phyloP scores from a whole-genome alignment of 2,329 filamentous ascomycete species.

The Paramyrothecium roridum region DNA sequence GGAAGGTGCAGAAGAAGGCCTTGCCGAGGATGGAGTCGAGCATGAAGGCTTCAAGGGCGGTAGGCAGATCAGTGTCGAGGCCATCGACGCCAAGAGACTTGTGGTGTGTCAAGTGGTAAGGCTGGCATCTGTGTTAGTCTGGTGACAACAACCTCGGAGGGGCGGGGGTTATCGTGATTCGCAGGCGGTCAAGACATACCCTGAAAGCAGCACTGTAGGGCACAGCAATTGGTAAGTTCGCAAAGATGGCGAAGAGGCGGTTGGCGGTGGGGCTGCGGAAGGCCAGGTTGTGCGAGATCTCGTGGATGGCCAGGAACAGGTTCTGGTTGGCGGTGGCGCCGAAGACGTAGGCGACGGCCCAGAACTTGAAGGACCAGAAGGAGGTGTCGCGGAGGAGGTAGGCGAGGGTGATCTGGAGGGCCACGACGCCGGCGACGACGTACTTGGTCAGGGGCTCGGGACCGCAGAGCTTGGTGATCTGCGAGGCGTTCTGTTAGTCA shows the following conservation, averaged over 20 bases:
- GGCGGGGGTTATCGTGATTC: too few relatives aligned
- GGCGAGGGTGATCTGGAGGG: conserved; percentile 75
- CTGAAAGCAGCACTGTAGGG: conserved; percentile 96
- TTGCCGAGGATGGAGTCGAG: conserved; percentile 95
- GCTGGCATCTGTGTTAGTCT: conserved; percentile 34
- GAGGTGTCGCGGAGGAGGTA: conserved; percentile 73
- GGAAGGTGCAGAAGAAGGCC: conserved; percentile 98
- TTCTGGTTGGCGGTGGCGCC: conserved; percentile 98
- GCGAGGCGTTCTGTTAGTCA: conserved; percentile 2
- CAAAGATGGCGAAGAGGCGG: conserved; percentile 83
- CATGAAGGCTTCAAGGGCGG: conserved; percentile 84
- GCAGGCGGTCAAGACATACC: conserved; percentile 42
- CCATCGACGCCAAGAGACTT: conserved; percentile 97
- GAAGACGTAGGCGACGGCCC: conserved; percentile 83
- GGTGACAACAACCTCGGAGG: not conserved
- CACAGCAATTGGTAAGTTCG: conserved; percentile 92
- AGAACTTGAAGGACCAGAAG: conserved; percentile 80
- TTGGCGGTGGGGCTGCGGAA: conserved; percentile 81
- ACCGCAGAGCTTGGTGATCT: conserved; percentile 96
- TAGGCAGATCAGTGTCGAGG: conserved; percentile 93
- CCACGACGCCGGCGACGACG: conserved; percentile 79
- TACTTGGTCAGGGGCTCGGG: conserved; percentile 96
- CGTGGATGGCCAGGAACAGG: conserved; percentile 96
- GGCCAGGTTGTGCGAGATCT: conserved; percentile 96
- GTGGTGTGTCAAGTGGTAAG: conserved; percentile 98